A percentile compares a stretch with the other conserved stretches of the same genome.
phyloP scores from a whole-genome alignment of 2,329 filamentous ascomycete genomes.

The Colletotrichum sp. region DNA sequence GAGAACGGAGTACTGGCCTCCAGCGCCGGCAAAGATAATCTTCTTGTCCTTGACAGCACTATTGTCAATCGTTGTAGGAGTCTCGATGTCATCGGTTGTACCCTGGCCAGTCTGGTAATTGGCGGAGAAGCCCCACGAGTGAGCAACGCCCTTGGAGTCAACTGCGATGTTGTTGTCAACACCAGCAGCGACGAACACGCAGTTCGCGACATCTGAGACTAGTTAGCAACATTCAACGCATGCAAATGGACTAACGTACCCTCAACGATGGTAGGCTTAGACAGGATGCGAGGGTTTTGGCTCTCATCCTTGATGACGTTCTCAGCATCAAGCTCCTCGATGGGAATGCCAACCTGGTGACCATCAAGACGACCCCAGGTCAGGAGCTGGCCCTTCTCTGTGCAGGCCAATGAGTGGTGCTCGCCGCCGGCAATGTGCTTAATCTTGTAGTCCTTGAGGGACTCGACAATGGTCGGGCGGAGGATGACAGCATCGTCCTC shows the following conservation, averaged over 20 bases:
- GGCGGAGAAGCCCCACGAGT: conserved; percentile 80
- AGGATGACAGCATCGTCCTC: conserved; percentile 75
- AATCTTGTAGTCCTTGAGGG: conserved; percentile 69
- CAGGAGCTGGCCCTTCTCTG: conserved; percentile 59
- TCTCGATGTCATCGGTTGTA: conserved; percentile 77
- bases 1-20: conserved; percentile 82
- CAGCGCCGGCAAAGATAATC: conserved; percentile 81
- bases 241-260: conserved; percentile 40
- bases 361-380: conserved; percentile 65
- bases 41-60: conserved; percentile 78
- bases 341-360: conserved; percentile 62
- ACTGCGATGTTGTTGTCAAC: conserved; percentile 79
- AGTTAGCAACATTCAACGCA: not conserved
- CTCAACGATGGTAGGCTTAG: conserved; percentile 65
- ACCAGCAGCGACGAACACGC: conserved; percentile 66
- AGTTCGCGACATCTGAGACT: conserved; percentile 53
- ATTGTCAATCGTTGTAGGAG: conserved; percentile 83
- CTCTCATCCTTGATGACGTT: conserved; percentile 69
- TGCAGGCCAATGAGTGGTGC: conserved; percentile 76
- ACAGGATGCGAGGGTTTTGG: conserved; percentile 73
- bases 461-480: conserved; percentile 71
- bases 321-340: conserved; percentile 59
- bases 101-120: conserved; percentile 83
- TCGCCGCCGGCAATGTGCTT: conserved; percentile 68
- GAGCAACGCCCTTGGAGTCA: conserved; percentile 72